Base-by-base conservation (phyloP, 2,329 filamentous ascomycete genomes). In the Colletotrichum sp. region DNA sequence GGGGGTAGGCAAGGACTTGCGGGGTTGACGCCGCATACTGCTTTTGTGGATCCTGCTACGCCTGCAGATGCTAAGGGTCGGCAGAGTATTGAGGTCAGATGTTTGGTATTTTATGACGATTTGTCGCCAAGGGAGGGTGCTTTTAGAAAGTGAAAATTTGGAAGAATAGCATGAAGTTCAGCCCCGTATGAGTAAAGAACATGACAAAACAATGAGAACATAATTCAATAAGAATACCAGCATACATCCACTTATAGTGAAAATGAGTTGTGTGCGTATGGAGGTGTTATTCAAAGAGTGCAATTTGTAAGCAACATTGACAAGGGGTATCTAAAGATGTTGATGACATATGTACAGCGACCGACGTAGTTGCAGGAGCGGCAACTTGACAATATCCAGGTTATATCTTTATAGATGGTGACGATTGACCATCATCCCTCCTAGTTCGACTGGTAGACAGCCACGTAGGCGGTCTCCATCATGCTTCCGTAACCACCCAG, bases 81-180 rank as follows among this genome's bases (percentile, higher is more conserved):
- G 78, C 89, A 93, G 85, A 92, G 91, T 79, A 93, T 93, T 76
- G 92, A 93, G 84, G 91, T 93, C 2, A 85, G 92, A 78, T 92
- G 90, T 74, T 83, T 93, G 80, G 89, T 93, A 0, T 93, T 92
- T 79, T 92, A 93, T 78, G 89, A 91, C 39, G 44, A 52, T 22
- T 8, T 52, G 44, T 52, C 44, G n/a, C 44, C 44, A 5, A 13
- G 44, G 44, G 44, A 52, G n/a, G 44, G 44, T 52, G 44, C 44
- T 0, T 52, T 52, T 22, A 52, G 44, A 52, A 52, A 52, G 44
- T 52, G 5, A 13, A 0, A 0, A 3, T 7, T 22, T 22, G n/a
- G 44, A 52, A 52, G n/a, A 52, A 8, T 3, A 25, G n/a, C n/a
- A 22, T 22, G n/a, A 22, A 22, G 19, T 13, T 22, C 4, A 52